These are phyloP conservation scores for Penicillium dipodomyicola DNA, from an alignment of 495 filamentous ascomycete species.

Conservation along the genomic window DNA sequence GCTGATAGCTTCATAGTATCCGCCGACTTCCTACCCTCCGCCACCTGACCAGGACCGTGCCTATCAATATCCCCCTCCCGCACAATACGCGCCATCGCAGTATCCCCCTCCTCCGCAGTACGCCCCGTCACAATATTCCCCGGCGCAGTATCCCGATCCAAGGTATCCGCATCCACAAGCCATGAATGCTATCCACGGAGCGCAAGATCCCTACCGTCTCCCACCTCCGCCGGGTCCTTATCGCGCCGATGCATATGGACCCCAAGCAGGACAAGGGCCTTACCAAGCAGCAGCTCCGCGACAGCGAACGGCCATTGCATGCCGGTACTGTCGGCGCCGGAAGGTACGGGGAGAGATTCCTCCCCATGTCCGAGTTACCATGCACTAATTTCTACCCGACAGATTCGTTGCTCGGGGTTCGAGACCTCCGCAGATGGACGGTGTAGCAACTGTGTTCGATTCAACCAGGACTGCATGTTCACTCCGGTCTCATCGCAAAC, in stretches of 20 bases:
- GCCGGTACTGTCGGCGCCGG: constrained; percentile 75
- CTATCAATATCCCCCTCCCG: constrained; percentile 41
- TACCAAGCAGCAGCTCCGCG: constrained; percentile 68
- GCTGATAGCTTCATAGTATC: constrained; percentile 28
- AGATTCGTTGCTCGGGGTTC: constrained; percentile 87
- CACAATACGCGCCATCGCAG: constrained; percentile 23
- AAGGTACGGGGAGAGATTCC: constrained; percentile 55
- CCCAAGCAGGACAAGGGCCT: constrained; percentile 49
- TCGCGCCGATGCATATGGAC: constrained; percentile 48
- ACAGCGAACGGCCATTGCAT: constrained; percentile 82
- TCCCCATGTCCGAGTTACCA: background rate
- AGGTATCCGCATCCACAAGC: constrained; percentile 39
- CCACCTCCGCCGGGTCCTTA: constrained; percentile 44
- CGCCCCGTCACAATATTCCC: constrained; percentile 12
- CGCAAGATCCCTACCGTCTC: constrained; percentile 41
- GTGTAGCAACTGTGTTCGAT: constrained; percentile 76
- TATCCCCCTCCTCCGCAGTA: constrained; percentile 34
- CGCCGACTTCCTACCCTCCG: constrained; percentile 34
- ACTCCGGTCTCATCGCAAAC: constrained; percentile 80
- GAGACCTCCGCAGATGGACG: constrained; percentile 73
- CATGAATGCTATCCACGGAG: constrained; percentile 44
- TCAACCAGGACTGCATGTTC: constrained; percentile 84
- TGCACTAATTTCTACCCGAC: constrained; percentile 8
- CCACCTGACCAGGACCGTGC: constrained; percentile 37
- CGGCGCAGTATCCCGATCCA: constrained; percentile 19